phyloP scores from a whole-genome alignment of 192 early-diverging fungal genomes.

The Coemansia sp. region DNA sequence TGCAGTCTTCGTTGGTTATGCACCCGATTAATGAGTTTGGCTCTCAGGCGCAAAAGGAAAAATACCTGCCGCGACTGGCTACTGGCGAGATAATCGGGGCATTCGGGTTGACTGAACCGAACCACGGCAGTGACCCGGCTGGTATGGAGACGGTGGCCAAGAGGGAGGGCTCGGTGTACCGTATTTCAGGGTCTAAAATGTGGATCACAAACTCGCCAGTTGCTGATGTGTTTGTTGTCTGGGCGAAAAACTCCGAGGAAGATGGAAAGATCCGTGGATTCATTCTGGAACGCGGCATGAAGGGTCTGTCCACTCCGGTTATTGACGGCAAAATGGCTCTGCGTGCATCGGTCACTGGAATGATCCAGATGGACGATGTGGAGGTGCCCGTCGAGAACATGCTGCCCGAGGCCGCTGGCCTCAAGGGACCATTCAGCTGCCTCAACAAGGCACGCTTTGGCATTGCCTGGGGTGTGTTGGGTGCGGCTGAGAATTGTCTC shows the following conservation, averaged over 20 bases:
- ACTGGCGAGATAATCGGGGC: conserved; percentile 83
- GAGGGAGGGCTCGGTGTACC: conserved; percentile 65
- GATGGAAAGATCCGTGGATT: conserved; percentile 90
- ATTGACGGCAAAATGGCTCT: conserved; percentile 97
- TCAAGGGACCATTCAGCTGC: conserved; percentile 96
- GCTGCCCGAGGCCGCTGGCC: conserved; percentile 84
- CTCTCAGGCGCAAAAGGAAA: conserved; percentile 81
- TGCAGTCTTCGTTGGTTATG: conserved; percentile 99
- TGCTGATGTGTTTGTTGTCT: conserved; percentile 94
- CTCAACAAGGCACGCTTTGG: conserved; percentile 97
- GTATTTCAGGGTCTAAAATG: conserved; percentile 90
- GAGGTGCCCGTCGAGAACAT: conserved; percentile 88
- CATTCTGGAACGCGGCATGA: conserved; percentile 93
- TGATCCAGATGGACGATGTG: conserved; percentile 99
- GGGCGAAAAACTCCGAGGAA: conserved; percentile 81
- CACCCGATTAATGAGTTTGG: conserved; percentile 97
- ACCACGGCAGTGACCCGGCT: conserved; percentile 93
- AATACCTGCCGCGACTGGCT: conserved; percentile 87
- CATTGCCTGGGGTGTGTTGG: conserved; percentile 95
- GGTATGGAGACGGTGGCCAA: conserved; percentile 91
- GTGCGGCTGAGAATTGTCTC: conserved; percentile 92
- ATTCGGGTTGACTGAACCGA: conserved; percentile 97
- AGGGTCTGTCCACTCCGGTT: conserved; percentile 80
- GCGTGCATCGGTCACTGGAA: conserved; percentile 90
- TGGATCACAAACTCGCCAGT: conserved; percentile 99